These are phyloP conservation scores for Candida germanica DNA, from an alignment of 805 yeast genomes.

Conservation along the genomic window DNA sequence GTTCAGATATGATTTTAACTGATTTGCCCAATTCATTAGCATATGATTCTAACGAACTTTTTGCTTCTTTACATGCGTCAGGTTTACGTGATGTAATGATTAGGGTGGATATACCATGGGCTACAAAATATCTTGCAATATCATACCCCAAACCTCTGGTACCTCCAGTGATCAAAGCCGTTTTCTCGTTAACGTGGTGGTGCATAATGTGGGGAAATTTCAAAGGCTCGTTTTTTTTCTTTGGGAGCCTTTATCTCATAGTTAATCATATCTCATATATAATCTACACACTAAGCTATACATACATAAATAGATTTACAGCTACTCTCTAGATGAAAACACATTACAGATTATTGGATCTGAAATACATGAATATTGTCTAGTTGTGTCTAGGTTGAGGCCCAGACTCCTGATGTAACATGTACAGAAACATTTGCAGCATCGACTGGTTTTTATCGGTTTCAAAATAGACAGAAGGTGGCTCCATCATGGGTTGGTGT, in stretches of 20 bases:
- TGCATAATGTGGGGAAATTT: slow-evolving; percentile 19
- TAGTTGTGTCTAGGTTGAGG: too few relatives aligned
- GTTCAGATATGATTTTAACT: slow-evolving; percentile 37
- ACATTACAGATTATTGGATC: too few relatives aligned
- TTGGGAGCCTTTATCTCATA: background rate
- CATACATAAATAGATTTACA: too few relatives aligned
- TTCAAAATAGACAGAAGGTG: too few relatives aligned
- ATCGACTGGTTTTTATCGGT: too few relatives aligned
- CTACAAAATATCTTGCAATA: slow-evolving; percentile 55
- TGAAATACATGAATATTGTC: too few relatives aligned
- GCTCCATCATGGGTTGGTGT: too few relatives aligned
- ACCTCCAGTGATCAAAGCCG: slow-evolving; percentile 65
- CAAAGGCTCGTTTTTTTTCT: background rate
- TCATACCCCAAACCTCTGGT: slow-evolving; percentile 63
- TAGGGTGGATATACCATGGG: slow-evolving; percentile 53
- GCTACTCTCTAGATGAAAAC: too few relatives aligned
- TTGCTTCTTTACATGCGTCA: slow-evolving; percentile 54
- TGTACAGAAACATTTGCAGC: too few relatives aligned
- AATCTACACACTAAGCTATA: too few relatives aligned
- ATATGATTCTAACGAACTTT: slow-evolving; percentile 23
- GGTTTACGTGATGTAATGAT: slow-evolving; percentile 58
- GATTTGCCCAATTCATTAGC: slow-evolving; percentile 20
- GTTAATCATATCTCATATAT: too few relatives aligned
- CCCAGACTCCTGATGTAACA: too few relatives aligned
- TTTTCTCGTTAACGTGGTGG: slow-evolving; percentile 48